Evolutionary conservation across 2,329 filamentous ascomycete genomes (phyloP).

Genomic region (Neofusicoccum kwambonambiense): DNA sequence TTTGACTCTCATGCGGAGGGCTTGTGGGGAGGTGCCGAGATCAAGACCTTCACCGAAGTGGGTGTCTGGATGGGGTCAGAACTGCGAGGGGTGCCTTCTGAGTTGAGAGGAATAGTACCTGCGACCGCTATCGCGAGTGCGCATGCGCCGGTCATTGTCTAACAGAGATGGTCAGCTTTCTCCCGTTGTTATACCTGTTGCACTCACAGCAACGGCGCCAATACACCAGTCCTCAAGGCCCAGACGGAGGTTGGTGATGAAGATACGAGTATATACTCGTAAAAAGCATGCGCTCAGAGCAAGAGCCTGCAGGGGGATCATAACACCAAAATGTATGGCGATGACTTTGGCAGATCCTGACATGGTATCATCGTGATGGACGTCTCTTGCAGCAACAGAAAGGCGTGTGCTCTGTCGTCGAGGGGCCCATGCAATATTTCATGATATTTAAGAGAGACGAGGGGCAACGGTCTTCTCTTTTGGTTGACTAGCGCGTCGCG

Average conservation of each 20-base stretch:
- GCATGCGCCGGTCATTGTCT: neutral
- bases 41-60: neutral
- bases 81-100: neutral
- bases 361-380: neutral
- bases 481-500: neutral
- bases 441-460: neutral
- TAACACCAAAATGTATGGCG: slow-evolving; percentile 3
- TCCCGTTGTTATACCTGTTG: too few relatives aligned
- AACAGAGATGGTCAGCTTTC: neutral
- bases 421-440: neutral
- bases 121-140: neutral
- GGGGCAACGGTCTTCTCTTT: neutral
- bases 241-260: neutral
- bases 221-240: neutral
- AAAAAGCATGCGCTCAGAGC: neutral
- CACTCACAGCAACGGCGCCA: neutral
- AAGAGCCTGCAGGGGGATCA: neutral
- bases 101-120: neutral
- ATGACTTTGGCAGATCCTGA: neutral
- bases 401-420: neutral
- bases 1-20: neutral
- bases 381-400: neutral
- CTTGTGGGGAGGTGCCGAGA: neutral
- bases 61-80: neutral
- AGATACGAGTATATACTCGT: neutral